A percentile compares a stretch with the other conserved stretches of the same genome.
Conservation (phyloP, 2,329 filamentous ascomycete genomes). For the Dactylellina parvicollis region DNA sequence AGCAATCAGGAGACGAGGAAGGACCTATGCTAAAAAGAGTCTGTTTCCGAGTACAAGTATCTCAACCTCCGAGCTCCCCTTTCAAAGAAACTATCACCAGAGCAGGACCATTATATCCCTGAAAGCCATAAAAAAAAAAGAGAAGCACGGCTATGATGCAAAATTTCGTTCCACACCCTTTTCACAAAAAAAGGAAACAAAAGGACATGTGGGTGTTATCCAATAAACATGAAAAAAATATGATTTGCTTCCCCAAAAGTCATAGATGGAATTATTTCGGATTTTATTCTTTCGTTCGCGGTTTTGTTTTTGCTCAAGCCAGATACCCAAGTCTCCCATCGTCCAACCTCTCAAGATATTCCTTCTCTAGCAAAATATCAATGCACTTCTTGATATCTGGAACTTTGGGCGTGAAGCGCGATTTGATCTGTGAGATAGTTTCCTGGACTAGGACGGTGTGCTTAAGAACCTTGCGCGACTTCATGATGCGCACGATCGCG, state of each 20-base stretch:
- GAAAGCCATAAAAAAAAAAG: constrained; percentile 5
- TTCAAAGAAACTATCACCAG: neutral
- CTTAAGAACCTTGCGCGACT: constrained; percentile 98
- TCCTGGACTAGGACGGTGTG: constrained; percentile 93
- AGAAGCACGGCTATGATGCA: constrained; percentile 43
- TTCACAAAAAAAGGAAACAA: constrained; percentile 8
- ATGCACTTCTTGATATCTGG: constrained; percentile 99
- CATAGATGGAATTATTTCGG: neutral
- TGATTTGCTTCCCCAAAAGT: constrained; percentile 15
- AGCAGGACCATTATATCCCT: constrained; percentile 22
- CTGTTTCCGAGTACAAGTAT: neutral
- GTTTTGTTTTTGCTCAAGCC: constrained; percentile 63
- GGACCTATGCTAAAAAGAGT: neutral
- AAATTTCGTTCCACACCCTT: constrained; percentile 20
- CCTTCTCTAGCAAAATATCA: constrained; percentile 97
- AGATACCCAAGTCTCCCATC: constrained; percentile 95
- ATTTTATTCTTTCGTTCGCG: neutral
- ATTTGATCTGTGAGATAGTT: constrained; percentile 93
- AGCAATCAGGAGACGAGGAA: no score
- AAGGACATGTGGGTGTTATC: neutral
- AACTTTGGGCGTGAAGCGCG: constrained; percentile 90
- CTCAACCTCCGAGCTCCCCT: neutral
- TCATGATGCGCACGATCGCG: constrained; percentile 99
- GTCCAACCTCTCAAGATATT: constrained; percentile 94
- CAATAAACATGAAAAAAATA: constrained; percentile 22